Evolutionary conservation across 768 basidiomycete species (phyloP).

Genomic region (Pleurotus pulmonarius): DNA sequence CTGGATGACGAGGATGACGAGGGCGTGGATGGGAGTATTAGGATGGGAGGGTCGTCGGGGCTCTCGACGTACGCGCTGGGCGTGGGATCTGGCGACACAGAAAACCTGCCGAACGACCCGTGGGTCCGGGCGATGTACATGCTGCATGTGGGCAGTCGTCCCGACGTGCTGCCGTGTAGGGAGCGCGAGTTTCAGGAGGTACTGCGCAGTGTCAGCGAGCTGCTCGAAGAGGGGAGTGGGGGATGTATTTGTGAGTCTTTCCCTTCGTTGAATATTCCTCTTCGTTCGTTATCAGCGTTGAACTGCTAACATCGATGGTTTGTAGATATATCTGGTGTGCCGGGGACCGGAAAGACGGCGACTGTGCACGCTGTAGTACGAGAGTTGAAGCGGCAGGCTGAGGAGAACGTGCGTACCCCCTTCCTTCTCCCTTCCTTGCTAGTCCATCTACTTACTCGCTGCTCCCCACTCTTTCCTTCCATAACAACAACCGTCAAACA

Average conservation of each 20-base stretch:
- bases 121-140: constrained; percentile 89
- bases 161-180: constrained; percentile 85
- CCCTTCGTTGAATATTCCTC: background rate
- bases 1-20: constrained; percentile 23
- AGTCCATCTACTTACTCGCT: background rate
- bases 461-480: too few relatives aligned
- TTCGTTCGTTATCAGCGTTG: background rate
- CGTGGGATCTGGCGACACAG: constrained; percentile 23
- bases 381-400: constrained; percentile 86
- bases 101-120: constrained; percentile 66
- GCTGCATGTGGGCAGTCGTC: constrained; percentile 89
- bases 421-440: background rate
- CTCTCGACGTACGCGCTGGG: constrained; percentile 8
- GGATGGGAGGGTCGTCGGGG: too few relatives aligned
- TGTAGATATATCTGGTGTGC: constrained; percentile 93
- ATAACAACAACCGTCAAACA: constrained; percentile 34
- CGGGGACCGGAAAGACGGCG: constrained; percentile 98
- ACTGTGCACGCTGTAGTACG: constrained; percentile 93
- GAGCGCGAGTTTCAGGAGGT: constrained; percentile 82
- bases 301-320: background rate
- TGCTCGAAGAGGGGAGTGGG: constrained; percentile 89
- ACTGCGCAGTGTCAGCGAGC: constrained; percentile 70
- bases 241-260: constrained; percentile 85
- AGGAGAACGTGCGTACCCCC: constrained; percentile 51
- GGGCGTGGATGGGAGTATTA: too few relatives aligned